Evolutionary conservation across 2,329 filamentous ascomycete species (phyloP).

Genomic region (Clonostachys byssicola): DNA sequence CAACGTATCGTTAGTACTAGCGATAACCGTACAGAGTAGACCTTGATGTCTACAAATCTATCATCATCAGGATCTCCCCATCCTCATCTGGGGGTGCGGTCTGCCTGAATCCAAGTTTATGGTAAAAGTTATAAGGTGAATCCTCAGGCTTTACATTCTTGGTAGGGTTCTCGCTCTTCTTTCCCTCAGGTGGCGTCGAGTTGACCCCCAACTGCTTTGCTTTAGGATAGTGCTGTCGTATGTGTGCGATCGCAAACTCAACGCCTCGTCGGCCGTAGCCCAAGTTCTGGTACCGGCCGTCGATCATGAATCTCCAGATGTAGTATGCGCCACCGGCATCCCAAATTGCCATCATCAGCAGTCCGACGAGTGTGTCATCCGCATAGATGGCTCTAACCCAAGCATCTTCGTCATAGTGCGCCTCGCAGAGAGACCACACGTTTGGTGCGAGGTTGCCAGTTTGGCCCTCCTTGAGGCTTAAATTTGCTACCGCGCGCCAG

Average conservation of each 20-base stretch:
- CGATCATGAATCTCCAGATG: slow-evolving; percentile 7
- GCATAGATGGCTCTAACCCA: slow-evolving; percentile 6
- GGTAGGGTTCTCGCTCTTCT: background rate
- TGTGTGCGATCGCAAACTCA: slow-evolving; percentile 1
- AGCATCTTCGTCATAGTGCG: slow-evolving; percentile 5
- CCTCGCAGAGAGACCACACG: slow-evolving; percentile 3
- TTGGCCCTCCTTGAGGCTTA: slow-evolving; percentile 1
- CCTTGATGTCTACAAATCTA: background rate
- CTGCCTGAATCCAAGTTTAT: slow-evolving; percentile 3
- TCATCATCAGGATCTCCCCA: slow-evolving; percentile 2
- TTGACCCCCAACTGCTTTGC: background rate
- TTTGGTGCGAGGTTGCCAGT: slow-evolving; percentile 4
- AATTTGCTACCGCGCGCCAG: slow-evolving; percentile 4
- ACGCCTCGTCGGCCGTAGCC: slow-evolving; percentile 1
- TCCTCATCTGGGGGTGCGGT: slow-evolving; percentile 1
- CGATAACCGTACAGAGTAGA: too few relatives aligned
- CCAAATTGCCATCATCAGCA: slow-evolving; percentile 6
- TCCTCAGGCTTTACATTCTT: background rate
- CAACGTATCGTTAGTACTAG: too few relatives aligned
- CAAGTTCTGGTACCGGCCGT: slow-evolving; percentile 1
- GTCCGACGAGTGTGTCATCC: slow-evolving; percentile 4
- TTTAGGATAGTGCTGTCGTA: background rate
- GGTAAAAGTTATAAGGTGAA: slow-evolving; percentile 4
- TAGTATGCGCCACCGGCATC: slow-evolving; percentile 1
- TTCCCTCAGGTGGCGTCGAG: slow-evolving; percentile 3